Conservation (phyloP, 495 filamentous ascomycete genomes). For the Bathelium albidoporum region DNA sequence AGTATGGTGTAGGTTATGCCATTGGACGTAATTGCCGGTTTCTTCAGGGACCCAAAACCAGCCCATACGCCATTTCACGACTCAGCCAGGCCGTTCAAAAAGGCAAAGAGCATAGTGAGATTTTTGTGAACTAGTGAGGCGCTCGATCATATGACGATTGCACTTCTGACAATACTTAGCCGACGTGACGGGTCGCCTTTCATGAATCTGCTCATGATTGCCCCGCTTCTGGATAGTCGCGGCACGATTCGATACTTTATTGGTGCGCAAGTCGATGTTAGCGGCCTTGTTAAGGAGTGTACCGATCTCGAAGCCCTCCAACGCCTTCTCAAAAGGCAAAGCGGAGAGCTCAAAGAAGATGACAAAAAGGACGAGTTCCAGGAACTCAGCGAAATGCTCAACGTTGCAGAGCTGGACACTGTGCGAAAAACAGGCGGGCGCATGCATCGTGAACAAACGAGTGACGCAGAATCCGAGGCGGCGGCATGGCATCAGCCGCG, state of each 20-base stretch:
- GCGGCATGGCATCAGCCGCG: constrained; percentile 30
- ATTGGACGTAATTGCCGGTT: constrained; percentile 55
- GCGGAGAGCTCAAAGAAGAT: constrained; percentile 19
- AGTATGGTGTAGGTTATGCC: constrained; percentile 49
- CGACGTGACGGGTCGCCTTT: constrained; percentile 57
- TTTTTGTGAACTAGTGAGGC: constrained; percentile 58
- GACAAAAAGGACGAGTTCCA: constrained; percentile 42
- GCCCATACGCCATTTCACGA: constrained; percentile 40
- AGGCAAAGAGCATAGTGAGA: constrained; percentile 54
- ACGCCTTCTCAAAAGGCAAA: constrained; percentile 31
- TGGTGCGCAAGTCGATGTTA: constrained; percentile 57
- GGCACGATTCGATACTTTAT: constrained; percentile 53
- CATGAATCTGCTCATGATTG: constrained; percentile 57
- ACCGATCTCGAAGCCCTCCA: constrained; percentile 46
- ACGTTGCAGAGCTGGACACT: constrained; percentile 46
- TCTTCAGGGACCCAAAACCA: constrained; percentile 53
- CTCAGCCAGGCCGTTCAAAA: constrained; percentile 44
- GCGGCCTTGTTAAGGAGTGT: constrained; percentile 51
- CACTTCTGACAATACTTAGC: constrained; percentile 24
- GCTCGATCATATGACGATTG: not conserved
- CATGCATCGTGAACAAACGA: constrained; percentile 43
- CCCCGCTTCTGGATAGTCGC: constrained; percentile 51
- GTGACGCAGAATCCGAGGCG: constrained; percentile 31
- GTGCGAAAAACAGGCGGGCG: constrained; percentile 44
- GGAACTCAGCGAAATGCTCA: constrained; percentile 53